A percentile compares a stretch with the other conserved stretches of the same genome.
phyloP scores from a whole-genome alignment of 2,329 filamentous ascomycete species.

The Phialophora macrospora region DNA sequence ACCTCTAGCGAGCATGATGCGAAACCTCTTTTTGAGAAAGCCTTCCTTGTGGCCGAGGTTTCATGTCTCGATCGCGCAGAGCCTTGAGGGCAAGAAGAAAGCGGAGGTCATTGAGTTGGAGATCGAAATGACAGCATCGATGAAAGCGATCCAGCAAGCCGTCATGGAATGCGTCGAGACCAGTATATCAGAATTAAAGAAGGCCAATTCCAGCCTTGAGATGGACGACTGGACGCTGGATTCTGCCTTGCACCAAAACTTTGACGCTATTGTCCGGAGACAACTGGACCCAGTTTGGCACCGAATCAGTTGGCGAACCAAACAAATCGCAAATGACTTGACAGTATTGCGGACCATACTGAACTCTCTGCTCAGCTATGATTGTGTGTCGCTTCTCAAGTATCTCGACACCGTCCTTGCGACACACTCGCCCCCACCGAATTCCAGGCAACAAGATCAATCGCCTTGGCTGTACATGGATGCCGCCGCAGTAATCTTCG shows the following conservation, averaged over 20 bases:
- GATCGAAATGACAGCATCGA: slow-evolving; percentile 91
- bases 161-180: slow-evolving; percentile 95
- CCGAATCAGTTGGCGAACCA: slow-evolving; percentile 90
- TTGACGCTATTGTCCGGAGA: slow-evolving; percentile 83
- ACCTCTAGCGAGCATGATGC: slow-evolving; percentile 86
- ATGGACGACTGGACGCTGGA: slow-evolving; percentile 98
- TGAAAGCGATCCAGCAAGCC: slow-evolving; percentile 91
- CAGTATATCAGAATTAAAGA: slow-evolving; percentile 91
- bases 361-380: slow-evolving; percentile 79
- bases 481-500: slow-evolving; percentile 91
- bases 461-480: slow-evolving; percentile 97
- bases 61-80: slow-evolving; percentile 85
- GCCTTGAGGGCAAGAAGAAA: slow-evolving; percentile 86
- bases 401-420: slow-evolving; percentile 94
- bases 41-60: slow-evolving; percentile 92
- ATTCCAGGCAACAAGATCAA: slow-evolving; percentile 83
- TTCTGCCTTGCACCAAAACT: slow-evolving; percentile 88
- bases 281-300: slow-evolving; percentile 98
- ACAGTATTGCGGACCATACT: slow-evolving; percentile 82
- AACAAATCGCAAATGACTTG: slow-evolving; percentile 89
- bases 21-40: slow-evolving; percentile 87
- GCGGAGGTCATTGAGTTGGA: slow-evolving; percentile 97
- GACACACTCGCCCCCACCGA: slow-evolving; percentile 84
- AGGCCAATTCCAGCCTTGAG: slow-evolving; percentile 84
- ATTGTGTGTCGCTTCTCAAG: slow-evolving; percentile 88